Conservation (phyloP, 768 basidiomycete genomes). For the Leccinum rimulosum region DNA sequence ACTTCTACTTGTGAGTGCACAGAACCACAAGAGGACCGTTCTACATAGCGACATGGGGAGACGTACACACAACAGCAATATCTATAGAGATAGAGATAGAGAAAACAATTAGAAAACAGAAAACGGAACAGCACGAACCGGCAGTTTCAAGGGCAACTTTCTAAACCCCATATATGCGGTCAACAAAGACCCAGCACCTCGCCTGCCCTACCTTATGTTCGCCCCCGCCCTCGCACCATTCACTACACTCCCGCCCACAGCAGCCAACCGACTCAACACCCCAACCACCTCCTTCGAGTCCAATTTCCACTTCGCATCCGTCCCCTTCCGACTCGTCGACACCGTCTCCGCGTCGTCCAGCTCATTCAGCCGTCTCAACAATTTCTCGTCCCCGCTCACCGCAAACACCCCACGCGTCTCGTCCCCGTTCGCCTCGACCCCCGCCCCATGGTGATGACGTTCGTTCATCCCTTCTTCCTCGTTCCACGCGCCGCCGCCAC, state of each 20-base stretch:
- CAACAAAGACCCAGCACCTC: no score
- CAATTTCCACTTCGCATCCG: constrained; percentile 73
- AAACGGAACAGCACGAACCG: neutral
- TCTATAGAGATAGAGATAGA: neutral
- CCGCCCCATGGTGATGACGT: constrained; percentile 4
- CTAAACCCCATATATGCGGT: no score
- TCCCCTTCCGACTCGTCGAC: constrained; percentile 69
- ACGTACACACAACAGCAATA: neutral
- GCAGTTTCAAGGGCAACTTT: neutral
- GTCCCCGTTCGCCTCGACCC: constrained; percentile 29
- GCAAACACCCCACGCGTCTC: constrained; percentile 62
- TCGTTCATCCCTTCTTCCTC: neutral
- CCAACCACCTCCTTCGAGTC: constrained; percentile 35
- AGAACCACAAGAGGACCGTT: neutral
- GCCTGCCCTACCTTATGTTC: neutral
- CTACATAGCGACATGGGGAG: neutral
- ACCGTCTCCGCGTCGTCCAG: constrained; percentile 71
- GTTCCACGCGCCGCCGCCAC: neutral
- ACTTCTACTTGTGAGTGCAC: neutral
- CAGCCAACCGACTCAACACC: constrained; percentile 26
- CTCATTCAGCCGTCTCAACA: constrained; percentile 73
- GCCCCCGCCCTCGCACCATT: neutral
- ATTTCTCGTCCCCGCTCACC: constrained; percentile 73
- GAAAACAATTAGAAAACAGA: neutral
- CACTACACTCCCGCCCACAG: constrained; percentile 1